Percentiles rank a stretch among this genome's conserved stretches.
Conservation (phyloP, 2,329 filamentous ascomycete genomes). For the Achaetomium macrosporum region DNA sequence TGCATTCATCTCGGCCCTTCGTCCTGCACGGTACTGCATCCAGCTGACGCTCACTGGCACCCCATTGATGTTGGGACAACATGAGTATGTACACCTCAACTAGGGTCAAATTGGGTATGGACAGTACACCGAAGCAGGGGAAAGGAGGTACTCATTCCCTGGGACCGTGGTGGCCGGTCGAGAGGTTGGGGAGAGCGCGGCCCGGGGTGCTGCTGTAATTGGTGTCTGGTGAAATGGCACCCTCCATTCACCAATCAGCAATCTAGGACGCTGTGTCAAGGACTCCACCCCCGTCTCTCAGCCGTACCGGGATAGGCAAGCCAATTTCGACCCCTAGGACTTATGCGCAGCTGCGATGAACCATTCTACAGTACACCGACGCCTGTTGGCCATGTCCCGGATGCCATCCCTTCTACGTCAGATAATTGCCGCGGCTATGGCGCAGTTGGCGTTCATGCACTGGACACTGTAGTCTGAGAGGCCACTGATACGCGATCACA, state of each 20-base stretch:
- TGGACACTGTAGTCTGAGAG: neutral
- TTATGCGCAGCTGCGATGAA: constrained; percentile 23
- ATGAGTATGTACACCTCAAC: too few species aligned
- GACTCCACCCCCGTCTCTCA: constrained; percentile 12
- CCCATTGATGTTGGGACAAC: neutral
- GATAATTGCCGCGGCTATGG: constrained; percentile 7
- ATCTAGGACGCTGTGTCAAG: neutral
- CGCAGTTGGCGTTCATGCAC: neutral
- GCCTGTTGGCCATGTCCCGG: constrained; percentile 4
- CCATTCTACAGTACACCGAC: constrained; percentile 6
- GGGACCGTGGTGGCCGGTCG: neutral
- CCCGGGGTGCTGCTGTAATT: constrained; percentile 9
- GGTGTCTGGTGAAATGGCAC: constrained; percentile 7
- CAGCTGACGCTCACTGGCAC: neutral
- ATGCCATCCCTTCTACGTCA: constrained; percentile 1
- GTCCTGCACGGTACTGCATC: neutral
- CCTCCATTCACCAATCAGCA: constrained; percentile 12
- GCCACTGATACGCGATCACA: neutral
- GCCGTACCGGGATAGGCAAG: constrained; percentile 15
- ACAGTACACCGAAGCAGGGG: constrained; percentile 3
- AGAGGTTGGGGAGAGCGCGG: constrained; percentile 6
- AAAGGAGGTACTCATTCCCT: neutral
- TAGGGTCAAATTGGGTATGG: neutral
- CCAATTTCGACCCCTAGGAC: constrained; percentile 10
- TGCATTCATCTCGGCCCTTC: neutral